A percentile compares a stretch with the other conserved stretches of the same genome.
These are phyloP conservation scores for Erysiphe neolycopersici DNA, from an alignment of 2,329 filamentous ascomycete genomes.

Conservation along the genomic window DNA sequence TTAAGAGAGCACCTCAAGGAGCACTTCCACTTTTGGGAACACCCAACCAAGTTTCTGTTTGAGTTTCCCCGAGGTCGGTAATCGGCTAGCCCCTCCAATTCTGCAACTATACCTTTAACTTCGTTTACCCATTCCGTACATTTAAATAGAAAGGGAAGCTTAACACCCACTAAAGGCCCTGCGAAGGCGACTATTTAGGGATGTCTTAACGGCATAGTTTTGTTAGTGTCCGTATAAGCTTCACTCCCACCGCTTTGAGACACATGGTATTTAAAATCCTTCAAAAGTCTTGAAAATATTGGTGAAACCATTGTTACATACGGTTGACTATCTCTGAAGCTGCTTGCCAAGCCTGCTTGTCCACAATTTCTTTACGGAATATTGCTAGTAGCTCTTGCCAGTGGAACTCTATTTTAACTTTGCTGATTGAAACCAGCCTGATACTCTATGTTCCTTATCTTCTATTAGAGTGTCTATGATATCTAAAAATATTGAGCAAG, in stretches of 20 bases:
- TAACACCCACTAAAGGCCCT: background rate
- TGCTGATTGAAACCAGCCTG: background rate
- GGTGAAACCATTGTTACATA: background rate
- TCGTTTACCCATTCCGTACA: background rate
- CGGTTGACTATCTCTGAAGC: background rate
- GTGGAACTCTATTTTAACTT: background rate
- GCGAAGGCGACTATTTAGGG: background rate
- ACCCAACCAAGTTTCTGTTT: background rate
- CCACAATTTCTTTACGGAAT: background rate
- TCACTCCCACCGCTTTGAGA: background rate
- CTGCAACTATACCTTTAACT: background rate
- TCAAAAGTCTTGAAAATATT: background rate
- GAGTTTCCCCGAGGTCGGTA: background rate
- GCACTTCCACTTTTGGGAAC: background rate
- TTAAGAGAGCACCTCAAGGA: too few relatives aligned
- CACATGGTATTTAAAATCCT: background rate
- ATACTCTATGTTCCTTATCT: background rate
- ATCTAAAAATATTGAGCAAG: background rate
- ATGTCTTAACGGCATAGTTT: background rate
- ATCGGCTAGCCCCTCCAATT: background rate
- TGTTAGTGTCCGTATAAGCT: background rate
- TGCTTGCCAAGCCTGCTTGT: background rate
- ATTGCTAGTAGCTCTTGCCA: background rate
- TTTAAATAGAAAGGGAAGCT: background rate
- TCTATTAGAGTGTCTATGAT: background rate